phyloP scores from a whole-genome alignment of 2,329 filamentous ascomycete genomes.

The Calonectria fujianensis region DNA sequence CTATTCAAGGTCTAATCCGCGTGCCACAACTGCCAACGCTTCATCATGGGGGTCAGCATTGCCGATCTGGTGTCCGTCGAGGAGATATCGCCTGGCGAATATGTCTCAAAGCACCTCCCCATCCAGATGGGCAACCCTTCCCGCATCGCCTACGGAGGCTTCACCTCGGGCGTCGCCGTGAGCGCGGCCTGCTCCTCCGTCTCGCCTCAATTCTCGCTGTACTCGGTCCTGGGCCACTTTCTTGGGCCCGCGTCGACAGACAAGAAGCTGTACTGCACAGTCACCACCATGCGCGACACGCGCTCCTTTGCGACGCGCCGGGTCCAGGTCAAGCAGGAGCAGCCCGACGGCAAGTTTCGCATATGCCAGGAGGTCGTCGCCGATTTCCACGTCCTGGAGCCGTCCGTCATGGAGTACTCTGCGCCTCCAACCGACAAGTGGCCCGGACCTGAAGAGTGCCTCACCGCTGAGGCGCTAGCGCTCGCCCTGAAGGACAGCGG shows the following conservation, averaged over 20 bases:
- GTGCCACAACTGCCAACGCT: not conserved
- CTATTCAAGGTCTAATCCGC: not conserved
- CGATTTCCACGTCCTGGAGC: slow-evolving; percentile 68
- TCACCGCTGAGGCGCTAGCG: slow-evolving; percentile 29
- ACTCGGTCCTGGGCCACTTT: slow-evolving; percentile 68
- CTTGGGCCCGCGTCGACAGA: slow-evolving; percentile 66
- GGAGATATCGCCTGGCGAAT: slow-evolving; percentile 47
- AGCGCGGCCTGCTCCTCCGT: slow-evolving; percentile 65
- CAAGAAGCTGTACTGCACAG: slow-evolving; percentile 60
- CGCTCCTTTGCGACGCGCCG: slow-evolving; percentile 68
- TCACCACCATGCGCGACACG: slow-evolving; percentile 64
- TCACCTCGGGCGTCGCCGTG: slow-evolving; percentile 62
- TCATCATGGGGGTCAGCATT: slow-evolving; percentile 41
- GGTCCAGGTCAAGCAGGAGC: slow-evolving; percentile 66
- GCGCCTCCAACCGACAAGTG: slow-evolving; percentile 59
- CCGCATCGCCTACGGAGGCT: slow-evolving; percentile 67
- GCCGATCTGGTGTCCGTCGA: slow-evolving; percentile 52
- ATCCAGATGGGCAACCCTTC: slow-evolving; percentile 57
- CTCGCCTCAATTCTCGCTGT: slow-evolving; percentile 62
- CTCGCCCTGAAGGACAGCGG: slow-evolving; percentile 51
- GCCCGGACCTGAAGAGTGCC: slow-evolving; percentile 52
- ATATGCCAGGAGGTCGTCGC: slow-evolving; percentile 65
- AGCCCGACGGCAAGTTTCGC: slow-evolving; percentile 60
- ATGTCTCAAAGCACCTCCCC: slow-evolving; percentile 54
- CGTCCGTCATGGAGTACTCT: slow-evolving; percentile 62